Base-by-base conservation (phyloP, 495 filamentous ascomycete genomes). In the Tuber brumale region DNA sequence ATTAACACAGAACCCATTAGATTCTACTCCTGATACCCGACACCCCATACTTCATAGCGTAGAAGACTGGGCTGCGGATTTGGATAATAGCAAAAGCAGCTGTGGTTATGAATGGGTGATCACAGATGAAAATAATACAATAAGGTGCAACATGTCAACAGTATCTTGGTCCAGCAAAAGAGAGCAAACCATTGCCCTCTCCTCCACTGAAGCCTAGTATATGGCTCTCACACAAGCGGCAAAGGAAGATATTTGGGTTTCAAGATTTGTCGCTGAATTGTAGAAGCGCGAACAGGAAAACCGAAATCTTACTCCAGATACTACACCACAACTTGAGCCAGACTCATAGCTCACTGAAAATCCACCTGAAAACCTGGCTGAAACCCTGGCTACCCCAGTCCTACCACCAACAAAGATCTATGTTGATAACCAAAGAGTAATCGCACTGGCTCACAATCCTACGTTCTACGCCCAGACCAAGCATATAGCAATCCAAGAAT, bases 291-390 rank as follows among this genome's bases (percentile, higher is more conserved):
- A 1, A 18, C 0, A 48, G 21, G 18, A 18, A 7, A 4, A 1
- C 0, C 5, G 4, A 8, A 0, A 43, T 0, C 7, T 43, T 1
- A 6, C 18, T 18, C 14, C 16, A 46, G 14, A 3, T 1, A 1
- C 16, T 18, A 37, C 1, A 3, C 3, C 1, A 37, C 1, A 37
- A 37, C 37, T 37, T 37, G 37, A 37, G 3, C 3, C 37, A 37
- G 3, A 37, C 1, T 3, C 37, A 37, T 1, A 3, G 1, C 37
- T 1, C 3, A 3, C 3, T 37, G 37, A 37, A 37, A 37, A 37
- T 3, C 37, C 3, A 3, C 37, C 37, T 1, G 37, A 37, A 37
- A 37, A 3, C 37, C 37, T 37, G 3, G 37, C 37, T 37, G 1
- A 37, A 3, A 37, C 1, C 1, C 3, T 3, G 3, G 37, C n/a